phyloP scores from a whole-genome alignment of 2,329 filamentous ascomycete species.

The Aureobasidium sp. region DNA sequence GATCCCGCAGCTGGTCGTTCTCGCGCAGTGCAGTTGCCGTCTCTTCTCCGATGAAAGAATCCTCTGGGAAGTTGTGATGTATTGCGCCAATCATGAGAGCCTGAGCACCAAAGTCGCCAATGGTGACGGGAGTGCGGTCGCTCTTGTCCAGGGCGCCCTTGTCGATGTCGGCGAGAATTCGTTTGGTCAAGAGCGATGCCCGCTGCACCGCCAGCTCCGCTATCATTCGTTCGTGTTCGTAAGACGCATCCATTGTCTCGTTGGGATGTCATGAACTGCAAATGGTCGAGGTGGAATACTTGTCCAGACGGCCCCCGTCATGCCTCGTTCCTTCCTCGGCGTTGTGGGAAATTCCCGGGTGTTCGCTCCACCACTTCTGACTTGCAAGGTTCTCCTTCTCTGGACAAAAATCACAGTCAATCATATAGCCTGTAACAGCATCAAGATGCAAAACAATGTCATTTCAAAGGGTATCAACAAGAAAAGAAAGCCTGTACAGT shows the following conservation, averaged over 20 bases:
- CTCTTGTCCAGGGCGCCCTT: slow-evolving; percentile 50
- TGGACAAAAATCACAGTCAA: no score
- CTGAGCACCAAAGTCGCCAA: slow-evolving; percentile 58
- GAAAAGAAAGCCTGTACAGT: neutral
- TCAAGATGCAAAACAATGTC: neutral
- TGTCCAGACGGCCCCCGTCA: neutral
- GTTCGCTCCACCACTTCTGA: neutral
- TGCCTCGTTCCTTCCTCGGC: neutral
- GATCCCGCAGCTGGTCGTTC: slow-evolving; percentile 42
- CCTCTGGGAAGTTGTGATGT: slow-evolving; percentile 47
- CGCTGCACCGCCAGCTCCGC: slow-evolving; percentile 86
- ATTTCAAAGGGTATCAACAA: slow-evolving; percentile 11
- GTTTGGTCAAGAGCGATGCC: slow-evolving; percentile 56
- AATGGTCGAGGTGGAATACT: neutral
- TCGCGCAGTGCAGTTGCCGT: slow-evolving; percentile 46
- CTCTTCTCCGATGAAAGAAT: slow-evolving; percentile 58
- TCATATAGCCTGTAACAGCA: no score
- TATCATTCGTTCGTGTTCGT: slow-evolving; percentile 70
- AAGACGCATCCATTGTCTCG: slow-evolving; percentile 31
- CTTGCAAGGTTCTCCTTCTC: no score
- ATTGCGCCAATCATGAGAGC: slow-evolving; percentile 54
- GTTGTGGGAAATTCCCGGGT: neutral
- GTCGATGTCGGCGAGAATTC: slow-evolving; percentile 42
- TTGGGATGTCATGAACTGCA: neutral
- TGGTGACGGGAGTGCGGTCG: slow-evolving; percentile 55